phyloP scores from a whole-genome alignment of 139 green algal genomes.

The Pleodorina starrii region DNA sequence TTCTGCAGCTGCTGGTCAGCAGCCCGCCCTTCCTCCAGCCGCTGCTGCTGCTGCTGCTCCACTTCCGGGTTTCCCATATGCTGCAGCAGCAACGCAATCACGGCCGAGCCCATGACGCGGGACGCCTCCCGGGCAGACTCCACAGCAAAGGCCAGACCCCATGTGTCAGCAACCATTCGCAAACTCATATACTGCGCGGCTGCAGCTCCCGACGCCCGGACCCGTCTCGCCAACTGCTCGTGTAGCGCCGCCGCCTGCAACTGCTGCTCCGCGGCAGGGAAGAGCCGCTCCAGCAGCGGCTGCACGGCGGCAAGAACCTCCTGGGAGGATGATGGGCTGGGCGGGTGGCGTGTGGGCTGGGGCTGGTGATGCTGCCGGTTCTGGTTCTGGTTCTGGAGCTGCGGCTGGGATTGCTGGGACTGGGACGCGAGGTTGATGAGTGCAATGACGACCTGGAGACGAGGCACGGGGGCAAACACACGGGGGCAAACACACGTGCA shows the following conservation, averaged over 20 bases:
- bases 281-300: constrained; percentile 7
- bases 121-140: not conserved
- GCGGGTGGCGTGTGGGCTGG: not conserved
- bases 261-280: not conserved
- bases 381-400: not conserved
- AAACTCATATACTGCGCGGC: not conserved
- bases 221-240: not conserved
- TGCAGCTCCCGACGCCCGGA: not conserved
- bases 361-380: too few relatives aligned
- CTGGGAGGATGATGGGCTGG: not conserved
- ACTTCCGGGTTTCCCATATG: too few relatives aligned
- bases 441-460: not conserved
- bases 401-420: not conserved
- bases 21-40: too few relatives aligned
- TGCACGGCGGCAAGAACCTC: not conserved
- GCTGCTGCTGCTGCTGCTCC: too few relatives aligned
- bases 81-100: not conserved
- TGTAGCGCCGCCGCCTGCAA: not conserved
- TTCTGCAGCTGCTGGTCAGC: not conserved
- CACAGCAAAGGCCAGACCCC: not conserved
- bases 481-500: too few relatives aligned
- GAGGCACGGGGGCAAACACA: too few relatives aligned
- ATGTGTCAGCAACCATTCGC: not conserved
- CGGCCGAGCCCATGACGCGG: not conserved
- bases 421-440: not conserved